Conservation (phyloP, 163 green algal genomes). For the Trebouxiophyceae sp. region DNA sequence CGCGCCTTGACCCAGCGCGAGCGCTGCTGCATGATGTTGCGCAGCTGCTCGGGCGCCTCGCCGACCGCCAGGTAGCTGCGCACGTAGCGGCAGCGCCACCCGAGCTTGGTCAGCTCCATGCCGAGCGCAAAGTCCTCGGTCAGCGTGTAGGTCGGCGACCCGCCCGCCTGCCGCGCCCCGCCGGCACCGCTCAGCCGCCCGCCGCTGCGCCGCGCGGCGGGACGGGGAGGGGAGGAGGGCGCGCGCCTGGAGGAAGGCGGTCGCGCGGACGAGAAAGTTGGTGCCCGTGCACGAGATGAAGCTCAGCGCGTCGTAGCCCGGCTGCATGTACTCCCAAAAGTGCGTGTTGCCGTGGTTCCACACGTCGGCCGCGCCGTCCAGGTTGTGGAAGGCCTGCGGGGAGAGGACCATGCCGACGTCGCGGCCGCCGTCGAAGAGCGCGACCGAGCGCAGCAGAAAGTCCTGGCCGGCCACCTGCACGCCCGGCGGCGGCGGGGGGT, state of each 20-base stretch:
- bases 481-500: too few relatives aligned
- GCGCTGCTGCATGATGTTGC: constrained; percentile 57
- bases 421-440: constrained; percentile 22
- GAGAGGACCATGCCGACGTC: constrained; percentile 54
- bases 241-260: constrained; percentile 18
- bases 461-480: constrained; percentile 45
- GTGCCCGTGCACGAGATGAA: constrained; percentile 28
- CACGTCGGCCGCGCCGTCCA: constrained; percentile 5
- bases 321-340: constrained; percentile 29
- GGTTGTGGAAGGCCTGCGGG: constrained; percentile 32
- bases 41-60: constrained; percentile 48
- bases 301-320: constrained; percentile 15
- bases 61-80: constrained; percentile 52
- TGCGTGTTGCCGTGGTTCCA: constrained; percentile 14
- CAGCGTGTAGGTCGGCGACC: constrained; percentile 19
- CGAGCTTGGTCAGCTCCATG: constrained; percentile 48
- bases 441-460: constrained; percentile 36
- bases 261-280: constrained; percentile 24
- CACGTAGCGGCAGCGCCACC: constrained; percentile 42
- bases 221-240: not conserved
- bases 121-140: constrained; percentile 39
- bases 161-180: not conserved
- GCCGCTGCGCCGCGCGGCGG: too few relatives aligned
- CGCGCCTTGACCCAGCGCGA: constrained; percentile 50
- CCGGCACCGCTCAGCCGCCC: too few relatives aligned